Base-by-base conservation (phyloP, 257 asterid genomes). In the Gardenia jasminoides region DNA sequence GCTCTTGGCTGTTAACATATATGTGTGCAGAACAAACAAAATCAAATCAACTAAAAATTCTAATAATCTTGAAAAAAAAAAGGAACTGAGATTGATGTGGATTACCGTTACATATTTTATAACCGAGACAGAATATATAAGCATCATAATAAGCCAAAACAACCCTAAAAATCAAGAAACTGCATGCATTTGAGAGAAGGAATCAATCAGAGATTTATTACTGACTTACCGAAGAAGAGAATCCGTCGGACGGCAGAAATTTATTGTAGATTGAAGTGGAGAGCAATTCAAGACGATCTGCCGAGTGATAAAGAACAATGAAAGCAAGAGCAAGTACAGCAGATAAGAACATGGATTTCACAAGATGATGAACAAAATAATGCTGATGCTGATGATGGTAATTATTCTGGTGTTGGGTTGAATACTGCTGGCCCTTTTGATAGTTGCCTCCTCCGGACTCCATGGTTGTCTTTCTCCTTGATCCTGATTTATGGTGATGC, bases 211-310 rank as follows among this genome's bases (percentile, higher is more conserved):
- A 62, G 33, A 62, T 10, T 7, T 59, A 2, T 62, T 0, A 62
- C 10, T 22, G 28, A 71, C 76, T 47, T 71, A 71, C 75, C 0
- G 75, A n/a, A 30, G 75, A 46, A 22, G 75, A 70, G 22, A 41
- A 69, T 6, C 56, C 56, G 56, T 50, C 56, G 3, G 56, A 13
- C 56, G 56, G 3, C 56, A 5, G 3, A 50, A 50, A 50, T 12
- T 30, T n/a, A 9, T 10, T 47, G 54, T 41, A 24, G 33, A 69
- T 24, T 28, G 76, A 47, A 71, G 76, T 16, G 24, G 62, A 41
- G 19, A 71, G 19, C 26, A 71, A 71, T 36, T 71, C 43, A 17
- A 26, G 26, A 64, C 68, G 39, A 64, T 64, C 68, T 26, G 44
- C 43, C 24, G 76, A 50, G 76, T 28, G 59, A 47, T 52, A 71